Conservation (phyloP, 225 moss, liverwort and hornwort genomes). For the Marchantia polymorpha region DNA sequence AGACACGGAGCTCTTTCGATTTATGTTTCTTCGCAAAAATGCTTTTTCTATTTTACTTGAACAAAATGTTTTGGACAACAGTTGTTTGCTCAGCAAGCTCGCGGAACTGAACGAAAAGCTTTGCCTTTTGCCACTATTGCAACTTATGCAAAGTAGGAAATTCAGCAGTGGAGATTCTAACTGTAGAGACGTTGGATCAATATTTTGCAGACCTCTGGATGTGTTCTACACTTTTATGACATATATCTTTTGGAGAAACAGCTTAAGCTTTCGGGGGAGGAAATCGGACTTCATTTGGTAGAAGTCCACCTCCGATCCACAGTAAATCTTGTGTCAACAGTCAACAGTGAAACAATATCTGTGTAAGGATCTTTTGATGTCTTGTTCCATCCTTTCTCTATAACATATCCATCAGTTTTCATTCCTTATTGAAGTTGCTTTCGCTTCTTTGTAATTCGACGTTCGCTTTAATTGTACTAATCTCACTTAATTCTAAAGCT, state of each 20-base stretch:
- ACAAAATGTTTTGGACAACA: neutral
- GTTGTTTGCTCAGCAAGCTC: neutral
- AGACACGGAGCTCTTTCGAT: neutral
- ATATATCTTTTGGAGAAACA: slow-evolving; percentile 71
- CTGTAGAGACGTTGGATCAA: neutral
- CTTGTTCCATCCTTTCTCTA: too few species aligned
- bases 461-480: too few species aligned
- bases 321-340: slow-evolving; percentile 57
- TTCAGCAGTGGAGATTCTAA: neutral
- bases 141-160: neutral
- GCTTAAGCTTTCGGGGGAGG: slow-evolving; percentile 72
- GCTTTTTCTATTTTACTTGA: neutral
- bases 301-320: slow-evolving; percentile 59
- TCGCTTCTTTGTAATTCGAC: too few species aligned
- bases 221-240: slow-evolving; percentile 82
- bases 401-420: neutral
- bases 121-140: neutral
- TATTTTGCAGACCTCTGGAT: slow-evolving; percentile 80
- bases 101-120: neutral
- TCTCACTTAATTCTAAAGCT: too few species aligned
- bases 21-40: neutral
- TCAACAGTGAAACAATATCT: slow-evolving; percentile 65
- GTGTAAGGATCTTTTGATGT: slow-evolving; percentile 50
- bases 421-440: neutral
- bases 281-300: slow-evolving; percentile 64